Conservation (phyloP, 1,284 basidiomycete genomes). For the Cystobasidium sp. region DNA sequence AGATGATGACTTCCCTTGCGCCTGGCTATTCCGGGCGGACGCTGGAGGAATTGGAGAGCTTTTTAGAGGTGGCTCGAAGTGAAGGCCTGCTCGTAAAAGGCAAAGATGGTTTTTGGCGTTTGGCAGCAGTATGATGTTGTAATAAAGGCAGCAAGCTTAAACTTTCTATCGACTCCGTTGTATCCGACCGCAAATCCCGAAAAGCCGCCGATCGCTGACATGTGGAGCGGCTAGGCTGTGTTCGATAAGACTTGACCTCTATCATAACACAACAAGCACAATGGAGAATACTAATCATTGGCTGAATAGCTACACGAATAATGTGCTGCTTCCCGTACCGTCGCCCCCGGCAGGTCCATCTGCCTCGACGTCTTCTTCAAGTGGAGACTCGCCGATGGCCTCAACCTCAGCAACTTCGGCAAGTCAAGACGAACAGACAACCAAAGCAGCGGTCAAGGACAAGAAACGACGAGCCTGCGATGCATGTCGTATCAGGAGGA, state of each 20-base stretch:
- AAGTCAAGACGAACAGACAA: slow-evolving; percentile 15
- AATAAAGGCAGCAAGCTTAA: not conserved
- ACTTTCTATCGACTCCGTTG: not conserved
- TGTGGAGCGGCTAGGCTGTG: too few species aligned
- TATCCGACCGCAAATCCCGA: not conserved
- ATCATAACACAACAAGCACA: not conserved
- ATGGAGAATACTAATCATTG: slow-evolving; percentile 2
- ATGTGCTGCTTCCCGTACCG: not conserved
- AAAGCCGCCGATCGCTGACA: not conserved
- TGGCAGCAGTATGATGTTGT: slow-evolving; percentile 53
- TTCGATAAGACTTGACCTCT: not conserved
- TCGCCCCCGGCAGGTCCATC: slow-evolving; percentile 3
- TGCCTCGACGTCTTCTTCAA: not conserved
- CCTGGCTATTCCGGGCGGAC: slow-evolving; percentile 71
- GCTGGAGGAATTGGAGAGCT: slow-evolving; percentile 71
- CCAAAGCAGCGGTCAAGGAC: slow-evolving; percentile 10
- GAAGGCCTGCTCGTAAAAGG: slow-evolving; percentile 71
- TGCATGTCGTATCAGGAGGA: slow-evolving; percentile 26
- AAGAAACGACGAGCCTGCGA: slow-evolving; percentile 27
- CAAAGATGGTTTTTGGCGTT: slow-evolving; percentile 74
- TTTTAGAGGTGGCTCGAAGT: slow-evolving; percentile 75
- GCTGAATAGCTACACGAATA: slow-evolving; percentile 15
- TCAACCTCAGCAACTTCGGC: slow-evolving; percentile 13
- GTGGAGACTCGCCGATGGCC: slow-evolving; percentile 10
- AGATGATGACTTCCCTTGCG: slow-evolving; percentile 73